phyloP scores from a whole-genome alignment of 1,284 basidiomycete species.

The Anthracocystis setariae region DNA sequence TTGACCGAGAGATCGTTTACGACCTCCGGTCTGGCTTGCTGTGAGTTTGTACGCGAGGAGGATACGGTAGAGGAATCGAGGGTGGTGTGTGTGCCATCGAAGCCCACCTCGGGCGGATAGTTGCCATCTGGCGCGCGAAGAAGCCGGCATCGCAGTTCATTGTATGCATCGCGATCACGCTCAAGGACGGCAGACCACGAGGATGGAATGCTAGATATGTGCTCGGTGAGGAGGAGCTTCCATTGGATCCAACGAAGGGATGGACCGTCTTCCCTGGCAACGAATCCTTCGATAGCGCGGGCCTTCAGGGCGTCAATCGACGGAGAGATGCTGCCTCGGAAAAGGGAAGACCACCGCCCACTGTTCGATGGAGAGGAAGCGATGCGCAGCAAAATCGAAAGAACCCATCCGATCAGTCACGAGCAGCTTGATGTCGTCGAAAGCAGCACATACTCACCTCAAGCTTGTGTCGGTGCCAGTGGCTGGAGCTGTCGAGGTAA shows the following conservation, averaged over 20 bases:
- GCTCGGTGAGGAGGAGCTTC: conserved; percentile 45
- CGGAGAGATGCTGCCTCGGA: conserved; percentile 8
- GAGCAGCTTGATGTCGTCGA: neutral
- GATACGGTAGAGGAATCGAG: conserved; percentile 3
- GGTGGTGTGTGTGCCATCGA: conserved; percentile 28
- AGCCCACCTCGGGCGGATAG: conserved; percentile 48
- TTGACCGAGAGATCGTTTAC: conserved; percentile 52
- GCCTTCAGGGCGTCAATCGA: conserved; percentile 20
- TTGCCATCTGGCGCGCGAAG: conserved; percentile 52
- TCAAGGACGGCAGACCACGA: conserved; percentile 40
- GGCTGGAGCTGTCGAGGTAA: neutral
- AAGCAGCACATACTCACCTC: neutral
- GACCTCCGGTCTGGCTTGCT: neutral
- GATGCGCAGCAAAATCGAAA: neutral
- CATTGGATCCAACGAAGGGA: conserved; percentile 50
- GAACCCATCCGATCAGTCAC: neutral
- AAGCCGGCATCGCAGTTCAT: conserved; percentile 32
- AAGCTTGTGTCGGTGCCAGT: conserved; percentile 7
- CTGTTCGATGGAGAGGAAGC: neutral
- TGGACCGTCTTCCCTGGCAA: conserved; percentile 14
- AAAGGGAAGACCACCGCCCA: conserved; percentile 15
- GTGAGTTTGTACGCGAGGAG: conserved; percentile 3
- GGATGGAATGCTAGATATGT: conserved; percentile 40
- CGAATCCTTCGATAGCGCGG: conserved; percentile 24
- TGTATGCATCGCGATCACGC: conserved; percentile 41